phyloP scores from a whole-genome alignment of 1,284 basidiomycete species.

The Laetiporus sulphureus region DNA sequence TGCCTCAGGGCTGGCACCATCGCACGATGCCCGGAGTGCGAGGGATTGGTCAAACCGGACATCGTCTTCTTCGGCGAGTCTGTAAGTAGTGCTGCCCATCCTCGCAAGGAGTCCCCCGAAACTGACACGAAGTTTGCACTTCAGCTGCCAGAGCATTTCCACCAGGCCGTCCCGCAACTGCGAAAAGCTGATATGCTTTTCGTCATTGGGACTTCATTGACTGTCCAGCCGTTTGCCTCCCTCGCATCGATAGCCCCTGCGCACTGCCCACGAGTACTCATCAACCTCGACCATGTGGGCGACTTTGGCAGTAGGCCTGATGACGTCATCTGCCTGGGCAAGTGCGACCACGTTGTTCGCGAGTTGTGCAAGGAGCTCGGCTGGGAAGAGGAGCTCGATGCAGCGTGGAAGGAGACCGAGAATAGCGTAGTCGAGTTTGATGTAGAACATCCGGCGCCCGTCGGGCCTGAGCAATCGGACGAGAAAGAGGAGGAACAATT shows the following conservation, averaged over 20 bases:
- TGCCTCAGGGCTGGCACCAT: slow-evolving; percentile 53
- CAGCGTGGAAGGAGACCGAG: slow-evolving; percentile 48
- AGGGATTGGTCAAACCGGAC: slow-evolving; percentile 81
- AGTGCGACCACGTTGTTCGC: slow-evolving; percentile 60
- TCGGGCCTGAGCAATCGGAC: not conserved
- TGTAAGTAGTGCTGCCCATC: slow-evolving; percentile 45
- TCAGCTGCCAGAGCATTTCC: slow-evolving; percentile 60
- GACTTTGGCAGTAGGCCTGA: slow-evolving; percentile 45
- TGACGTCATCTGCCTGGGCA: slow-evolving; percentile 58
- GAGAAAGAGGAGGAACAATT: slow-evolving; percentile 7
- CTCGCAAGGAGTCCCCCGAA: no score
- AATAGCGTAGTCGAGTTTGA: slow-evolving; percentile 9
- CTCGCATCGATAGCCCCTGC: slow-evolving; percentile 44
- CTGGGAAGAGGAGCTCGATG: slow-evolving; percentile 59
- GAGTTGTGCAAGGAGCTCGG: slow-evolving; percentile 58
- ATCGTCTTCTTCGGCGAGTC: slow-evolving; percentile 94
- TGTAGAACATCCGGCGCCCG: not conserved
- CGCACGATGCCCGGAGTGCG: slow-evolving; percentile 59
- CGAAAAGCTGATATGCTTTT: slow-evolving; percentile 78
- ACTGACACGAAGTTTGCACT: no score
- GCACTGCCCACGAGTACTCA: slow-evolving; percentile 58
- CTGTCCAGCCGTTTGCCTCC: slow-evolving; percentile 71
- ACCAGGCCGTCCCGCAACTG: slow-evolving; percentile 39
- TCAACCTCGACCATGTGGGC: slow-evolving; percentile 65
- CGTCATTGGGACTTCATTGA: slow-evolving; percentile 89